Percentiles rank a stretch among this genome's conserved stretches.
These are phyloP conservation scores for Trichoderma gracile DNA, from an alignment of 2,329 filamentous ascomycete species.

Conservation along the genomic window DNA sequence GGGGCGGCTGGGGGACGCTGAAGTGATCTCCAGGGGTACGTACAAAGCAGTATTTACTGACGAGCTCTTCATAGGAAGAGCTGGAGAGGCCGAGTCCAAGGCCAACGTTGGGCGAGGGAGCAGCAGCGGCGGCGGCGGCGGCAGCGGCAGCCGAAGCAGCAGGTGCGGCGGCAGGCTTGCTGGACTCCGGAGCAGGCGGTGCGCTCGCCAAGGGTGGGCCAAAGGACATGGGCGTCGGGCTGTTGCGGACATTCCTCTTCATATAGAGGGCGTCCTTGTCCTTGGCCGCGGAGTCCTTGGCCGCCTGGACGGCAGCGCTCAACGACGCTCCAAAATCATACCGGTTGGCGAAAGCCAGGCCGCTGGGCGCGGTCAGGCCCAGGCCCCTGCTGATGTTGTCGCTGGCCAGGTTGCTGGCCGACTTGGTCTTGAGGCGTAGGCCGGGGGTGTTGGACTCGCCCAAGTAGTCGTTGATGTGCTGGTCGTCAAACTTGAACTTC, in stretches of 20 bases:
- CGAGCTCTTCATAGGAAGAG: conserved; percentile 90
- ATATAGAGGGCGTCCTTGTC: conserved; percentile 60
- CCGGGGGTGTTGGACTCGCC: conserved; percentile 59
- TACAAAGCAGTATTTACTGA: conserved; percentile 99
- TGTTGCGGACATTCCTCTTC: conserved; percentile 48
- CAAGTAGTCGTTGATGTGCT: conserved; percentile 62
- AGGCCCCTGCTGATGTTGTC: conserved; percentile 58
- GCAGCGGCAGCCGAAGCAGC: conserved; percentile 28
- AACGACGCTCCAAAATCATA: conserved; percentile 97
- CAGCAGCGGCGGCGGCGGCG: conserved; percentile 50
- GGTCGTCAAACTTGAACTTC: conserved; percentile 59
- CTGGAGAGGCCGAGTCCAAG: conserved; percentile 63
- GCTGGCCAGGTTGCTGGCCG: conserved; percentile 61
- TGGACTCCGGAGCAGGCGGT: conserved; percentile 1
- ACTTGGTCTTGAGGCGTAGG: conserved; percentile 72
- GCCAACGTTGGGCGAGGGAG: conserved; percentile 42
- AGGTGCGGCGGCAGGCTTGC: conserved; percentile 45
- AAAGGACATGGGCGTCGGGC: conserved; percentile 29
- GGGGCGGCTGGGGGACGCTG: conserved; percentile 32
- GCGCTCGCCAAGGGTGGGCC: conserved; percentile 7
- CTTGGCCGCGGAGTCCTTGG: conserved; percentile 63
- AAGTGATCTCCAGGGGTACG: conserved; percentile 58
- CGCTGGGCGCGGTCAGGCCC: conserved; percentile 56
- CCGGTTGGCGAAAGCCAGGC: conserved; percentile 82
- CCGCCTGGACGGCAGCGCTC: conserved; percentile 74